A percentile compares a stretch with the other conserved stretches of the same genome.
These are phyloP conservation scores for Fusarium foetens DNA, from an alignment of 2,329 filamentous ascomycete genomes.

Conservation along the genomic window DNA sequence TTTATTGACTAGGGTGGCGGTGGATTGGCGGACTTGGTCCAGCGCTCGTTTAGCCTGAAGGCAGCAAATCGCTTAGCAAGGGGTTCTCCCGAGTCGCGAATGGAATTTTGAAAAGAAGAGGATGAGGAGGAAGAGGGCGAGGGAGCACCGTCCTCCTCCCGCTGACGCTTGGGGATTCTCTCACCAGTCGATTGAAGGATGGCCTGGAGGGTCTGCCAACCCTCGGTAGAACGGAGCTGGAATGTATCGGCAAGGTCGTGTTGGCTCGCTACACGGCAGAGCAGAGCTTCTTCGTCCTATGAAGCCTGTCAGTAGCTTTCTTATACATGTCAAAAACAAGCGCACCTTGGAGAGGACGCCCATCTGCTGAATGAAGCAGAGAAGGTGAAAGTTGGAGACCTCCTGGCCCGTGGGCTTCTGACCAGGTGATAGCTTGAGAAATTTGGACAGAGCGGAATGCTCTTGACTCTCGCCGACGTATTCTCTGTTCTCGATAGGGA, in stretches of 20 bases:
- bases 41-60: constrained; percentile 68
- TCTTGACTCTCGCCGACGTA: constrained; percentile 89
- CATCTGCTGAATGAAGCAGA: constrained; percentile 86
- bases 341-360: constrained; percentile 86
- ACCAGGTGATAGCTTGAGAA: constrained; percentile 70
- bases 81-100: constrained; percentile 58
- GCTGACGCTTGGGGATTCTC: constrained; percentile 81
- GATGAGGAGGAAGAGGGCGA: constrained; percentile 44
- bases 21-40: constrained; percentile 38
- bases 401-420: constrained; percentile 71
- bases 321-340: neutral
- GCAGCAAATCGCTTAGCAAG: constrained; percentile 75
- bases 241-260: constrained; percentile 84
- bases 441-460: constrained; percentile 71
- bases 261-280: constrained; percentile 84
- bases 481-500: constrained; percentile 92
- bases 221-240: constrained; percentile 84
- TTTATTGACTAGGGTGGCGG: constrained; percentile 38
- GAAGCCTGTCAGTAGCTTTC: constrained; percentile 1
- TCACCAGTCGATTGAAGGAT: constrained; percentile 98
- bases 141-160: constrained; percentile 50
- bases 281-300: constrained; percentile 87
- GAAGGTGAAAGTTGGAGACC: constrained; percentile 92
- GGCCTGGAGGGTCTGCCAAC: constrained; percentile 93
- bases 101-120: constrained; percentile 44